Evolutionary conservation across 768 basidiomycete genomes (phyloP), one percentile per base, ranked within the genome.

Genomic region (Amanita rubescens): DNA sequence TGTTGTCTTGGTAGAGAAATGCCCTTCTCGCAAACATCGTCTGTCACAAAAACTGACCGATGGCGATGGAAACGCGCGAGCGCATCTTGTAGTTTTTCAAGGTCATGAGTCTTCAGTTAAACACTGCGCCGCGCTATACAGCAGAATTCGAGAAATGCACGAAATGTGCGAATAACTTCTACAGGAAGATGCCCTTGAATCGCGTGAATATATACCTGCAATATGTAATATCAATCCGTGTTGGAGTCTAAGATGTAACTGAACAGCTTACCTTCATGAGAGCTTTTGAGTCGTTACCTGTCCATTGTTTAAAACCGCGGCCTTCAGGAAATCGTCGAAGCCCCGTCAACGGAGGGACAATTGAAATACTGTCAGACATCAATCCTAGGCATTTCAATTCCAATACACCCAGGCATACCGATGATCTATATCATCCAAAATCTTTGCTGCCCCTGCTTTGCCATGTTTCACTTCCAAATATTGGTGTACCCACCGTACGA

Each of bases 101-200:
- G 49, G 57, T 35, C 34, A 39, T 1, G 62, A 54, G 54, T 64
- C 63, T 6, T n/a, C n/a, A n/a, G 51, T 22, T 1, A 50, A 42
- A 9, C 60, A 59, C 5, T 63, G 62, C 60, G 60, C 5, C 64
- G 62, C 1, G 62, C 66, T 12, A 70, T 56, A 44, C 69, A 70
- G 14, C 68, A 66, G 48, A 70, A 66, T 35, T 74, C 71, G 0
- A 75, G 46, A 22, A 72, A 51, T 5, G 44, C 25, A n/a, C n/a
- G n/a, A n/a, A n/a, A n/a, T n/a, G n/a, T 12, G 44, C 30, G 10
- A 37, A 46, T 25, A 15, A 46, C 30, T 30, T 27, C 7, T 65
- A 4, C 35, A 37, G 6, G 62, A 7, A 52, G n/a, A 45, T 41
- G 30, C n/a, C 19, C 61, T 2, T 32, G 10, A 20, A 65, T 62